Evolutionary conservation across 192 early-diverging fungal species (phyloP), one percentile per base, ranked within the genome.

Genomic region (Rhizophagus prolifer): DNA sequence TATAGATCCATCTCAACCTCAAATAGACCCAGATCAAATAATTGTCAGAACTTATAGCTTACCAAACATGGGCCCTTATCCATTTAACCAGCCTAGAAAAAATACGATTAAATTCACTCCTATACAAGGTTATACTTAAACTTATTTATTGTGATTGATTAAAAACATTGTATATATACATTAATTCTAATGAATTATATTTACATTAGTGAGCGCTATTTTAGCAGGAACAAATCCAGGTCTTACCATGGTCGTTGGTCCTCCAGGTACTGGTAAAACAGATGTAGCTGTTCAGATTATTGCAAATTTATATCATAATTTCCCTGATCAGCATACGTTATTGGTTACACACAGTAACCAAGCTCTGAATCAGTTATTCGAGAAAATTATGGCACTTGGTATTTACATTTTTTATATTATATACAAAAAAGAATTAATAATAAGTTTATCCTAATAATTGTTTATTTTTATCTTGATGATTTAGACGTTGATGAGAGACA

Each of bases 191-290:
- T 16, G 14, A 2, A 38, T 19, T 8, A 54, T 26, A n/a, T 41
- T 23, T 50, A 38, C 6, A 44, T 47, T 83, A 89, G 93, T 90
- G 14, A 89, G 90, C 54, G 95, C 97, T 0, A 97, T 99, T 79
- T 86, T 85, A 58, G 87, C 95, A n/a, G 96, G 95, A 62, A 85
- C 86, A 34, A 93, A 90, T 23, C 91, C 88, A 7, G 98, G 98
- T 1, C 84, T 99, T 36, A 95, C 96, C 5, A 80, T 99, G 83
- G 86, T 99, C 5, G 96, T 98, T 31, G 98, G 98, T 34, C 97
- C 98, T 70, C 98, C 98, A 13, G 98, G 98, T 60, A 97, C 98
- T 9, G 98, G 98, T 63, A 99, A 99, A 81, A 98, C 97, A 1
- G 96, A 98, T 80, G 92, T 96, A 4, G 97, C 98, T 1, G 98